These are phyloP conservation scores for Huntiella decipiens DNA, from an alignment of 2,329 filamentous ascomycete species.

Conservation along the genomic window DNA sequence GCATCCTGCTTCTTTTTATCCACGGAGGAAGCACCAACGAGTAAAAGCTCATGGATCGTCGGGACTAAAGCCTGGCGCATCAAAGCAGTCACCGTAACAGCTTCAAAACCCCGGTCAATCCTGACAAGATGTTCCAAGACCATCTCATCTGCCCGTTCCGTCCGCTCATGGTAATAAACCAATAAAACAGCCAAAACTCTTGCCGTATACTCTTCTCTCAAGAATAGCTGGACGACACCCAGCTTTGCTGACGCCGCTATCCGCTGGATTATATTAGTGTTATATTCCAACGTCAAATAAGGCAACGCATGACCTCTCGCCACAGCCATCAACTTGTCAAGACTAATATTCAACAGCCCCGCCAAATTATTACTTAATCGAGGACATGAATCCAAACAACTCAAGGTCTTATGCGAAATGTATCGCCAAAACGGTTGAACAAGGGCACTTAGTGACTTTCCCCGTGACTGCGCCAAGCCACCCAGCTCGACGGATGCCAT, in stretches of 20 bases:
- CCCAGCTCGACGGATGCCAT: slow-evolving; percentile 70
- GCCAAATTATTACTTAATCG: slow-evolving; percentile 65
- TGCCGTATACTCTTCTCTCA: slow-evolving; percentile 26
- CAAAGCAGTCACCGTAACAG: slow-evolving; percentile 45
- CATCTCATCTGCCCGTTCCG: slow-evolving; percentile 38
- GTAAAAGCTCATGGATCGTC: slow-evolving; percentile 53
- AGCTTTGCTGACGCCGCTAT: slow-evolving; percentile 49
- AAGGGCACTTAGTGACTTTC: slow-evolving; percentile 44
- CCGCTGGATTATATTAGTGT: slow-evolving; percentile 57
- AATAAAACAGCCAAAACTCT: slow-evolving; percentile 40
- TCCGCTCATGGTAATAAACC: slow-evolving; percentile 36
- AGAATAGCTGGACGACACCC: background rate
- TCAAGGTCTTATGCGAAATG: slow-evolving; percentile 63
- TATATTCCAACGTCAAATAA: slow-evolving; percentile 63
- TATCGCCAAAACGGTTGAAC: slow-evolving; percentile 80
- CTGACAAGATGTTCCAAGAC: slow-evolving; percentile 49
- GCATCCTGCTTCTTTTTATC: slow-evolving; percentile 34
- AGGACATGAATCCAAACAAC: slow-evolving; percentile 63
- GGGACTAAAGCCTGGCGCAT: slow-evolving; percentile 57
- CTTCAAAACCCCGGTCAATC: slow-evolving; percentile 51
- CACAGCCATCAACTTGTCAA: slow-evolving; percentile 52
- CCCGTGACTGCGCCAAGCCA: slow-evolving; percentile 47
- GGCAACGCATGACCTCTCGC: slow-evolving; percentile 73
- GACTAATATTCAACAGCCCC: slow-evolving; percentile 58
- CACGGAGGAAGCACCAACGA: slow-evolving; percentile 59